Evolutionary conservation across 176 grass and related monocot species (phyloP).

Genomic region (Oryza glumipatula): DNA sequence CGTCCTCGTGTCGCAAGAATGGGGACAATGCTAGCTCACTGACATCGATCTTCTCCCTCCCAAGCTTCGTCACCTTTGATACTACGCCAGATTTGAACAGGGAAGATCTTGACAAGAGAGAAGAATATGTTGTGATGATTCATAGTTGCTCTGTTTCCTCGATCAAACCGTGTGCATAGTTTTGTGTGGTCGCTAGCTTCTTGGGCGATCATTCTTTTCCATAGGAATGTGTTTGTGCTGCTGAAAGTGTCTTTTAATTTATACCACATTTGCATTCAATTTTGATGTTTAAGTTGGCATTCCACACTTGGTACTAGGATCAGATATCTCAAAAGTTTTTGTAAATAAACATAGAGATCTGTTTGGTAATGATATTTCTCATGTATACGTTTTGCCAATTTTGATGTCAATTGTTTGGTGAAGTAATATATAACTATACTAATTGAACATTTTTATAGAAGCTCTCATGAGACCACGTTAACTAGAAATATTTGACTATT

Average conservation of each 20-base stretch:
- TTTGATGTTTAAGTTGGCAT: not conserved
- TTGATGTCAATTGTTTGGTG: not conserved
- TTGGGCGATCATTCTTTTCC: constrained; percentile 1
- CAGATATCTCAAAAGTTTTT: not conserved
- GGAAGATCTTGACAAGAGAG: not conserved
- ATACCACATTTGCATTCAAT: not conserved
- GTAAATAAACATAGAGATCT: not conserved
- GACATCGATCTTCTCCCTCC: not conserved
- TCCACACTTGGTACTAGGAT: not conserved
- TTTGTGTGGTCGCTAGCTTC: not conserved
- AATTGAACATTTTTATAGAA: too few species aligned
- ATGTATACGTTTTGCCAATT: not conserved
- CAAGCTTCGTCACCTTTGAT: not conserved
- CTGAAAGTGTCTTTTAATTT: not conserved
- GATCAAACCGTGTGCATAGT: not conserved
- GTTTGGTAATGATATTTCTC: not conserved
- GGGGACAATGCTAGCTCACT: not conserved
- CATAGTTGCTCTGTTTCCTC: not conserved
- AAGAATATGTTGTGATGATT: not conserved
- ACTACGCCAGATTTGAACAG: constrained; percentile 1
- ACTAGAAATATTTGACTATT: too few species aligned
- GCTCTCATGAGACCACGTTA: too few species aligned
- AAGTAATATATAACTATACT: too few species aligned
- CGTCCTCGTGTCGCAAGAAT: constrained; percentile 46
- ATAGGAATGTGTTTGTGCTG: not conserved